Conservation (phyloP, 495 filamentous ascomycete genomes). For the Trypethelium eluteriae region DNA sequence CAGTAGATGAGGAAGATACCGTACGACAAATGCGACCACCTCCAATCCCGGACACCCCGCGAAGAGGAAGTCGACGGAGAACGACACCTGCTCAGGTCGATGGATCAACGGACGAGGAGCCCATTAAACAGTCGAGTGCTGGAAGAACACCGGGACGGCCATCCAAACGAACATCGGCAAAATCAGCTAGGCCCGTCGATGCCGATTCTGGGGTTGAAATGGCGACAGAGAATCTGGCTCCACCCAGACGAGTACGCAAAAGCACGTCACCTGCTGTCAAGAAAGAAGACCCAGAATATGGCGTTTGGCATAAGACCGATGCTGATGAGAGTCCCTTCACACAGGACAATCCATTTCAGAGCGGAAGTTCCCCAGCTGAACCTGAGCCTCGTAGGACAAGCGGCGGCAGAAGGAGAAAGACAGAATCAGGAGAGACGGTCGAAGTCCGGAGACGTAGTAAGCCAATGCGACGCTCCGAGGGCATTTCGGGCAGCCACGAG, state of each 20-base stretch:
- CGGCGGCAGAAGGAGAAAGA: slow-evolving; percentile 41
- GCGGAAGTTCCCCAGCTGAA: slow-evolving; percentile 54
- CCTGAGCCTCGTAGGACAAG: slow-evolving; percentile 34
- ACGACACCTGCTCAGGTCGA: slow-evolving; percentile 21
- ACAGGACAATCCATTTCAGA: slow-evolving; percentile 91
- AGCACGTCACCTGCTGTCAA: slow-evolving; percentile 37
- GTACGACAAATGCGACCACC: slow-evolving; percentile 41
- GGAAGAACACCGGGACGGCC: slow-evolving; percentile 30
- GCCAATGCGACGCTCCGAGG: slow-evolving; percentile 29
- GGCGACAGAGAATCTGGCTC: slow-evolving; percentile 16
- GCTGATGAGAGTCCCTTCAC: slow-evolving; percentile 59
- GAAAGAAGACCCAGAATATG: neutral
- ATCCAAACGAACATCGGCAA: slow-evolving; percentile 42
- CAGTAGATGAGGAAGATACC: slow-evolving; percentile 39
- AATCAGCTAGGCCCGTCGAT: slow-evolving; percentile 48
- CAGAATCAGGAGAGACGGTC: slow-evolving; percentile 24
- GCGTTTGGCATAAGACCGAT: slow-evolving; percentile 16
- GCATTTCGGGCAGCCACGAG: slow-evolving; percentile 26
- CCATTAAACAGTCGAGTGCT: neutral
- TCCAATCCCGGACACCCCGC: slow-evolving; percentile 37
- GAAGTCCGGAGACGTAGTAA: slow-evolving; percentile 38
- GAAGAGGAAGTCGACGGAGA: slow-evolving; percentile 22
- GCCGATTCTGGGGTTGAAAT: slow-evolving; percentile 38
- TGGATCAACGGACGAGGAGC: slow-evolving; percentile 17
- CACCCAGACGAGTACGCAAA: slow-evolving; percentile 37